Base-by-base conservation (phyloP, 1,139 yeast genomes). In the Kazachstania sp. region DNA sequence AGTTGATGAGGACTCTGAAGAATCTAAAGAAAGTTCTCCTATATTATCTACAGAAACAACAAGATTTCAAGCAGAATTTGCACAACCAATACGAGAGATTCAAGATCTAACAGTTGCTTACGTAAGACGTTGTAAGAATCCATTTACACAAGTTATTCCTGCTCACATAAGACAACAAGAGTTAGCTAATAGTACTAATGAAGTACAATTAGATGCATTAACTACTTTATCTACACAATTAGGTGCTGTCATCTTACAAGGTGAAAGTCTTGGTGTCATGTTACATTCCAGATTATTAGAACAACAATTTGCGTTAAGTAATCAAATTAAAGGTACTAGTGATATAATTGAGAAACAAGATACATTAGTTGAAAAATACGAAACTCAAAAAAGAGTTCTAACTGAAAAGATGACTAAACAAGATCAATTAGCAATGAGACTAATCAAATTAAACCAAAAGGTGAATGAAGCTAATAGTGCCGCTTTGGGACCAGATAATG, bases 251-350 rank as follows among this genome's bases (percentile, higher is more conserved):
- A 50, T 63, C 7, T 42, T 52, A 2, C 54, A 45, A 39, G 60
- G 57, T 1, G 64, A 58, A 47, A 56, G 51, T 37, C 47, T 56
- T 32, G 66, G 57, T 7, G 50, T 51, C 7, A 51, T 58, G 34
- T 50, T 69, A 47, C 64, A 64, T 45, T 52, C 59, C 23, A 61
- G 71, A 16, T 53, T 70, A 1, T 45, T 46, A 2, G 64, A 64
- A 46, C 71, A 67, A 50, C 58, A 63, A 37, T 48, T 55, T 40
- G 72, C 64, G 46, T 56, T 73, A 11, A 61, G 63, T 3, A 65
- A 68, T 12, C 79, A 75, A 51, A 50, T 72, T 31, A 55, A 58
- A 36, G 51, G 55, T 29, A 44, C 65, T 7, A 47, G 49, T 45
- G 55, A 57, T n/a, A 37, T 54, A 11, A 28, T 48, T 8, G 47